Evolutionary conservation across 2,329 filamentous ascomycete genomes (phyloP).

Genomic region (Fusarium pseudonygamai): DNA sequence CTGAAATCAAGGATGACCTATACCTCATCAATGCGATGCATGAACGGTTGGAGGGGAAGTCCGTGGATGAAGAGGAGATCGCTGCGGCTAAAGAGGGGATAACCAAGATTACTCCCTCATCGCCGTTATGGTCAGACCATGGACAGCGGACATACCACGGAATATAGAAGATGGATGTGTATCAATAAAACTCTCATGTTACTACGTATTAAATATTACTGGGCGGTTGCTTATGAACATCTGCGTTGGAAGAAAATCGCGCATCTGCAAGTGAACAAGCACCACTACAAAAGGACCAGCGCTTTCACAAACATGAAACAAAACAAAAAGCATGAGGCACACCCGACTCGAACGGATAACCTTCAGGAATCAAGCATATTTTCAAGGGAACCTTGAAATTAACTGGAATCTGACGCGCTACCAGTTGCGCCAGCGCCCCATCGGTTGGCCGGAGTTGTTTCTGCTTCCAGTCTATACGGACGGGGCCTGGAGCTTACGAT

Average conservation of each 20-base stretch:
- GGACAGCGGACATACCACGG: not conserved
- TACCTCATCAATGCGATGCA: not conserved
- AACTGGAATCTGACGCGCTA: constrained; percentile 26
- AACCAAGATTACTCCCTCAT: not conserved
- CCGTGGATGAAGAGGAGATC: not conserved
- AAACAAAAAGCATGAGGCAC: constrained; percentile 12
- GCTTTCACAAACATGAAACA: not conserved
- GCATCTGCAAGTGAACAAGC: not conserved
- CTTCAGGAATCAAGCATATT: constrained; percentile 8
- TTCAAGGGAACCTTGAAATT: not conserved
- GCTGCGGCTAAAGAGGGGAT: not conserved
- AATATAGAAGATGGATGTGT: not conserved
- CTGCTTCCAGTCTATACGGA: not conserved
- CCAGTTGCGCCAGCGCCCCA: constrained; percentile 21
- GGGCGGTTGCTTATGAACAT: too few relatives aligned
- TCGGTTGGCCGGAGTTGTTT: not conserved
- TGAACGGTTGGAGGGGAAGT: not conserved
- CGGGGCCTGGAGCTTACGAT: not conserved
- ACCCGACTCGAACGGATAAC: constrained; percentile 23
- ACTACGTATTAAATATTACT: fast-evolving
- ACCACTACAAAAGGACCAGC: not conserved
- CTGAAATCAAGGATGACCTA: not conserved
- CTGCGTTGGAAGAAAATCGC: not conserved
- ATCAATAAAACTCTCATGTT: fast-evolving
- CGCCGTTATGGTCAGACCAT: not conserved